These are phyloP conservation scores for Naegleria gruberi DNA, from an alignment of 208 protist genomes.

Conservation along the genomic window DNA sequence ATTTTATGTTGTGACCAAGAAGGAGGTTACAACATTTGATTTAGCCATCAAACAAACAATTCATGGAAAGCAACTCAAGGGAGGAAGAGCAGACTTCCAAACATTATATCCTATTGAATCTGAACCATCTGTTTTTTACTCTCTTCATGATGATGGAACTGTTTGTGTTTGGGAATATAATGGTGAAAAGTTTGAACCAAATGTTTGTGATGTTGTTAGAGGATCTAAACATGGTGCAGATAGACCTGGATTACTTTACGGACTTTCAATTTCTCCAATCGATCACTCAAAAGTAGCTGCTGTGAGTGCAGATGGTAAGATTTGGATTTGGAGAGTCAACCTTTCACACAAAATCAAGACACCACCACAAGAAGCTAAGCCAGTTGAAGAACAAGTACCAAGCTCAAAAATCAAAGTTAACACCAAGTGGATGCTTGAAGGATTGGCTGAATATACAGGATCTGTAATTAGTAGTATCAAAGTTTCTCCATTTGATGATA, in stretches of 20 bases:
- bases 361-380: not conserved
- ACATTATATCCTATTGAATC: not conserved
- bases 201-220: not conserved
- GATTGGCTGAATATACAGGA: not conserved
- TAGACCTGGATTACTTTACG: constrained; percentile 19
- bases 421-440: not conserved
- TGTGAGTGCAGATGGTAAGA: constrained; percentile 4
- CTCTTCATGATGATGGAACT: constrained; percentile 8
- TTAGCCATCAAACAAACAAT: not conserved
- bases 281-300: not conserved
- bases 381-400: not conserved
- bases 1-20: not conserved
- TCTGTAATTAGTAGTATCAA: not conserved
- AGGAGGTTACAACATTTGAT: not conserved
- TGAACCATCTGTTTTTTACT: not conserved
- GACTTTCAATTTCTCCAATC: not conserved
- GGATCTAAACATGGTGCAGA: constrained; percentile 3
- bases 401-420: not conserved
- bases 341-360: not conserved
- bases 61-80: not conserved
- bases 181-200: not conserved
- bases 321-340: not conserved
- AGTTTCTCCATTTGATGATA: constrained; percentile 9
- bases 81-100: constrained; percentile 4
- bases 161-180: not conserved